Evolutionary conservation across 139 green algal genomes (phyloP).

Genomic region (Yamagishiella unicocca): DNA sequence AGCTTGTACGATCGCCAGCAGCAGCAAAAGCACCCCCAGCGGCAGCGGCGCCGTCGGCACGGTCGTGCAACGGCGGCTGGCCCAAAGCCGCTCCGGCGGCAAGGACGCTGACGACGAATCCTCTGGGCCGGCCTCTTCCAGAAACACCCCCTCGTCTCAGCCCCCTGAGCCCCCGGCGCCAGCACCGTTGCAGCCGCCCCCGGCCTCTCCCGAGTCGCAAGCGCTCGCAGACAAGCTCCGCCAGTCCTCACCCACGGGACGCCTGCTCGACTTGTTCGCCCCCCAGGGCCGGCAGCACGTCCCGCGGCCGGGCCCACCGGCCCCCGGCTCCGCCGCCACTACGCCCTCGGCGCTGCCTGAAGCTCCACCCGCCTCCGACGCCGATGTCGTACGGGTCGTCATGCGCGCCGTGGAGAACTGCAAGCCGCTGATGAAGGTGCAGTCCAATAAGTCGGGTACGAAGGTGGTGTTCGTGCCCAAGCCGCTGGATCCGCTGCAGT

Average conservation of each 20-base stretch:
- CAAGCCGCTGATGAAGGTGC: slow-evolving; percentile 58
- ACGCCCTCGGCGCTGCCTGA: neutral
- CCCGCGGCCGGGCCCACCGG: neutral
- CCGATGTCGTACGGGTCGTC: slow-evolving; percentile 19
- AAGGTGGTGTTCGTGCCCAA: slow-evolving; percentile 29
- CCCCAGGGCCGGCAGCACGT: neutral
- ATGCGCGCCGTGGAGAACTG: slow-evolving; percentile 55
- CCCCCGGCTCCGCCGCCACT: neutral
- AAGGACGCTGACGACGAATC: too few species aligned
- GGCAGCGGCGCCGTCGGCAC: neutral
- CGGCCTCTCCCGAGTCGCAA: neutral
- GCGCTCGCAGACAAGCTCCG: slow-evolving; percentile 4
- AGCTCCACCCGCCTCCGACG: neutral
- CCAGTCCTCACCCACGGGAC: slow-evolving; percentile 22
- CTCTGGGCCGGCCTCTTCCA: neutral
- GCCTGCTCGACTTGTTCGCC: slow-evolving; percentile 21
- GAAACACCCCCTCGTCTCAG: neutral
- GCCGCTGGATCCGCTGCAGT: slow-evolving; percentile 1
- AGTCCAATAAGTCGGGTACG: slow-evolving; percentile 27
- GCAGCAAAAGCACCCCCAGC: neutral
- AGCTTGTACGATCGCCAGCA: neutral
- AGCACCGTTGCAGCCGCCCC: neutral
- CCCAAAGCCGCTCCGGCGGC: neutral
- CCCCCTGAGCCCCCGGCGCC: neutral
- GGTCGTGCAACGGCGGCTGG: neutral